Conservation (phyloP, 371 early-diverging fungal species). For the Mucor piriformis region DNA sequence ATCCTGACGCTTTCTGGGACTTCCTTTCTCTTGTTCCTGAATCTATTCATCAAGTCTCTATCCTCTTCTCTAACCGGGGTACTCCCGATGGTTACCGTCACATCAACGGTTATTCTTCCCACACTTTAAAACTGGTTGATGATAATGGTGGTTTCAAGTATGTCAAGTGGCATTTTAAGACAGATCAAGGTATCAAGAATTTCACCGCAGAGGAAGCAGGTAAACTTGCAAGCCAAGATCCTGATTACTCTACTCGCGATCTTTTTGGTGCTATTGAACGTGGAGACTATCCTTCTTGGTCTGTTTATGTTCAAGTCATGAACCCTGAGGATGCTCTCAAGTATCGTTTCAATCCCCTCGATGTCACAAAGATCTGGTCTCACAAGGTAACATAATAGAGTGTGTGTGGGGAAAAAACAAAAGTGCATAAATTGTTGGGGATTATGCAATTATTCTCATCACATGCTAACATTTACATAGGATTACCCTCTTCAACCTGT, state of each 20-base stretch:
- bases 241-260: constrained; percentile 79
- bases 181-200: constrained; percentile 81
- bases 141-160: constrained; percentile 67
- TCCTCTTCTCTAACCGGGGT: constrained; percentile 82
- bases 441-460: constrained; percentile 17
- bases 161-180: constrained; percentile 90
- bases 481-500: constrained; percentile 74
- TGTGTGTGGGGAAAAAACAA: not conserved
- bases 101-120: constrained; percentile 81
- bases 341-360: constrained; percentile 80
- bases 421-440: not conserved
- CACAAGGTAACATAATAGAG: constrained; percentile 49
- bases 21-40: constrained; percentile 79
- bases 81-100: constrained; percentile 80
- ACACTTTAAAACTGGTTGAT: constrained; percentile 79
- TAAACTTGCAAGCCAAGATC: constrained; percentile 61
- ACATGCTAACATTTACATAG: constrained; percentile 18
- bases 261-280: constrained; percentile 73
- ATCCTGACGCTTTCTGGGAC: constrained; percentile 62
- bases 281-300: constrained; percentile 79
- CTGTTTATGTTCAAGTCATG: constrained; percentile 77
- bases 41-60: constrained; percentile 78
- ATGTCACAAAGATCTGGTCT: constrained; percentile 85
- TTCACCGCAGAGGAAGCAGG: constrained; percentile 67
- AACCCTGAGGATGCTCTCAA: constrained; percentile 70